phyloP scores from a whole-genome alignment of 306 rosid species.

The Corylus americana region DNA sequence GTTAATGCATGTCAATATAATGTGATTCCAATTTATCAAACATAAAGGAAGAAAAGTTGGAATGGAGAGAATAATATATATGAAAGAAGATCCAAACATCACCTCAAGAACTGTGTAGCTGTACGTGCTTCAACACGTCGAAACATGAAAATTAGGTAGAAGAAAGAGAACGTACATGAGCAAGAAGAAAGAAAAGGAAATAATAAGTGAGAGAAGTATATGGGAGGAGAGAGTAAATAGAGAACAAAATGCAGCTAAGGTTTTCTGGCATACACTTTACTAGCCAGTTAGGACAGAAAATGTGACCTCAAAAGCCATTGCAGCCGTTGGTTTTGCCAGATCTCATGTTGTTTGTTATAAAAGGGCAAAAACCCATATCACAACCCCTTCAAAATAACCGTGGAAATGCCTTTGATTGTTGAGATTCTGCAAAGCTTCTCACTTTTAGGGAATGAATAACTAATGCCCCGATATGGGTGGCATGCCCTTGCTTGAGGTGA shows the following conservation, averaged over 20 bases:
- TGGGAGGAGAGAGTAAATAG: not conserved
- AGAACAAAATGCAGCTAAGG: constrained; percentile 30
- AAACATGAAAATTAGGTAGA: not conserved
- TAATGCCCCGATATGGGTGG: constrained; percentile 20
- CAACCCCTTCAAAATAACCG: constrained; percentile 8
- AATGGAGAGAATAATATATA: not conserved
- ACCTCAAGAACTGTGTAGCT: not conserved
- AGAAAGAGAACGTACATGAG: not conserved
- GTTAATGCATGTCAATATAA: too few relatives aligned
- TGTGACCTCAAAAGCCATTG: constrained; percentile 43
- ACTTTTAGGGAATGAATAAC: constrained; percentile 23
- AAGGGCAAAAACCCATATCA: not conserved
- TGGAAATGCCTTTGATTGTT: constrained; percentile 37
- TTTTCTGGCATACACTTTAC: constrained; percentile 30
- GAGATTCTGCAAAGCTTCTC: constrained; percentile 20
- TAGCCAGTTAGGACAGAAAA: constrained; percentile 60
- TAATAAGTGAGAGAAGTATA: not conserved
- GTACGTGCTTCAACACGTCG: not conserved
- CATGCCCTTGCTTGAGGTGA: too few relatives aligned
- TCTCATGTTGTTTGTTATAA: constrained; percentile 34
- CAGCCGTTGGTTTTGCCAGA: constrained; percentile 43
- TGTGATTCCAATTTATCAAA: too few relatives aligned
- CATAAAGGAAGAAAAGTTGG: too few relatives aligned
- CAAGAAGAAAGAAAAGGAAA: not conserved
- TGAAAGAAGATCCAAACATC: not conserved